phyloP scores from a whole-genome alignment of 192 early-diverging fungal species.

The Podila epigama region DNA sequence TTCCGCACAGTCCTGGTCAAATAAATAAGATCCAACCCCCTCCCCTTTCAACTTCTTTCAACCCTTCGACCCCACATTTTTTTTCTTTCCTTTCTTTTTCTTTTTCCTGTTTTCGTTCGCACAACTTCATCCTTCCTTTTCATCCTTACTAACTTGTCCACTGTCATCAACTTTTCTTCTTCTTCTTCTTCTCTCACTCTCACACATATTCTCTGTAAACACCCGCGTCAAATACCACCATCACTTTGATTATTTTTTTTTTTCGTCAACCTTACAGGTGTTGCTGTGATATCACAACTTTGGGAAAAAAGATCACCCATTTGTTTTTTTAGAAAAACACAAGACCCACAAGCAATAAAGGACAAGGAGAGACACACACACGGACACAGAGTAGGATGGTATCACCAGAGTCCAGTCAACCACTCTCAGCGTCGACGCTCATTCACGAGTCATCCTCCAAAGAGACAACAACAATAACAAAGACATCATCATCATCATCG shows the following conservation, averaged over 20 bases:
- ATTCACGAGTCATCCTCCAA: not conserved
- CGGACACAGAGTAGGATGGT: constrained; percentile 1
- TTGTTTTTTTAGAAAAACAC: no score
- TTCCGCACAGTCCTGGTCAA: no score
- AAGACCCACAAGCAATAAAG: not conserved
- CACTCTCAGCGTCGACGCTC: not conserved
- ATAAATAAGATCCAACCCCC: no score
- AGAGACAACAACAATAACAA: not conserved
- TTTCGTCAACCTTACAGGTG: no score
- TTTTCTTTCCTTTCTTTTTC: not conserved
- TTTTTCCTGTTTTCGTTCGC: not conserved
- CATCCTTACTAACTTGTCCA: not conserved
- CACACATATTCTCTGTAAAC: not conserved
- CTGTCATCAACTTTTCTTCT: not conserved
- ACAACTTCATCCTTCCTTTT: not conserved
- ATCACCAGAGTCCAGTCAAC: not conserved
- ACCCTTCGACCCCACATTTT: not conserved
- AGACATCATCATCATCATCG: not conserved
- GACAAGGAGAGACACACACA: not conserved
- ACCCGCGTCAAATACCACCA: no score
- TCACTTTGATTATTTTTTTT: no score
- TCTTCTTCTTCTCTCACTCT: not conserved
- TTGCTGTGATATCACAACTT: no score
- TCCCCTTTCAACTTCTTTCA: not conserved
- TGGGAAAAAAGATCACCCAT: no score